A percentile compares a stretch with the other conserved stretches of the same genome.
phyloP scores from a whole-genome alignment of 2,329 filamentous ascomycete genomes.

The Diatrype stigma region DNA sequence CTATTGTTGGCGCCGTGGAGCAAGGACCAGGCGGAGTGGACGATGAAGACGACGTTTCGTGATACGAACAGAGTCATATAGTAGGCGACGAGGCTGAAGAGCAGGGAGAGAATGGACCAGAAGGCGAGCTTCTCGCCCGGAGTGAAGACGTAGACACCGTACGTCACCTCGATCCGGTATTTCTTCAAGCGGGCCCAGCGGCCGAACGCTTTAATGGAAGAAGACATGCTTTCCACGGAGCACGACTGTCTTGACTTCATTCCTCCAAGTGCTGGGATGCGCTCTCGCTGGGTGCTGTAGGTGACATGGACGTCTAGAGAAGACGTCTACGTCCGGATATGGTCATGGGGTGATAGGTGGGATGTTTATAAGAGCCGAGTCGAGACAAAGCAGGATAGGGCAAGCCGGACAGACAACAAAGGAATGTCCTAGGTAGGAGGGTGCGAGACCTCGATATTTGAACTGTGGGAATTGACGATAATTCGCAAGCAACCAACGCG shows the following conservation, averaged over 20 bases:
- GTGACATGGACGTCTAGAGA: neutral
- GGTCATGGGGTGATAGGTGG: no score
- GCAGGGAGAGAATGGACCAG: slow-evolving; percentile 69
- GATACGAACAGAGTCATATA: slow-evolving; percentile 68
- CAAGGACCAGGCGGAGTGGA: slow-evolving; percentile 15
- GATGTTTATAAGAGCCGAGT: neutral
- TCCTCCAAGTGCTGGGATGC: no score
- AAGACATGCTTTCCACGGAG: neutral
- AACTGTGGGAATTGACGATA: no score
- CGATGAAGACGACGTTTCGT: slow-evolving; percentile 59
- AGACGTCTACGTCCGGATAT: no score
- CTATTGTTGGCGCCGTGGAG: neutral
- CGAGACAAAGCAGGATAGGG: neutral
- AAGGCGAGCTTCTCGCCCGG: slow-evolving; percentile 74
- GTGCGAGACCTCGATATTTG: neutral
- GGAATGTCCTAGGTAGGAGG: no score
- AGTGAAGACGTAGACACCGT: slow-evolving; percentile 75
- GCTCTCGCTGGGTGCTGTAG: neutral
- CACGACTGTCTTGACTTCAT: neutral
- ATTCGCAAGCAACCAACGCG: no score
- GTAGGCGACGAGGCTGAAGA: slow-evolving; percentile 64
- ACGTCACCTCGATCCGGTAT: slow-evolving; percentile 80
- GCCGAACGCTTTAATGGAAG: slow-evolving; percentile 37
- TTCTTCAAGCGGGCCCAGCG: slow-evolving; percentile 71
- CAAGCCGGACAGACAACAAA: no score